Conservation (phyloP, 306 rosid genomes). For the Senna tora region DNA sequence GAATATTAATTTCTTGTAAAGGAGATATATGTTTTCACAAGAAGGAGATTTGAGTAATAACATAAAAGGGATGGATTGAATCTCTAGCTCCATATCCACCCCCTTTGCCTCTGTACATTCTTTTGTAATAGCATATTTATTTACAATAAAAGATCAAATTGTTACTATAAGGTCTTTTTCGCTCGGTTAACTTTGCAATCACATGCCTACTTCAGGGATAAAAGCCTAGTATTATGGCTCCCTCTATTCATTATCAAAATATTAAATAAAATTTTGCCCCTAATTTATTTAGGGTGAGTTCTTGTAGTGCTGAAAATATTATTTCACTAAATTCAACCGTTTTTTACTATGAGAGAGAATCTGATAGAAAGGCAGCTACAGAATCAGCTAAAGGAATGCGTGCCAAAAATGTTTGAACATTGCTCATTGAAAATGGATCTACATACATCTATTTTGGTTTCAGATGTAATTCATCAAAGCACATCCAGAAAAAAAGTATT, state of each 20-base stretch:
- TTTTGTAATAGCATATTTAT: neutral
- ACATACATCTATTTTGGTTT: neutral
- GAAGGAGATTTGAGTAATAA: no score
- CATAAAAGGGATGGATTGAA: no score
- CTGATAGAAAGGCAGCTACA: neutral
- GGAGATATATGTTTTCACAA: no score
- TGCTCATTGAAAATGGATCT: conserved; percentile 17
- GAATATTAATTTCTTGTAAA: conserved; percentile 32
- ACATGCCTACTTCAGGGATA: no score
- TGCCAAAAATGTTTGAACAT: conserved; percentile 9
- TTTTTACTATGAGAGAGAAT: neutral
- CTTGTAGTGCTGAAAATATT: no score
- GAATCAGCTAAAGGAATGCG: neutral
- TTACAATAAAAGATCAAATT: neutral
- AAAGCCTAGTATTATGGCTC: no score
- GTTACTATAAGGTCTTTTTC: neutral
- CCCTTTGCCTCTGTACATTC: neutral
- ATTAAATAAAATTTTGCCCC: no score
- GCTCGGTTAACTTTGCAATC: neutral
- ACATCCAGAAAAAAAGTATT: neutral
- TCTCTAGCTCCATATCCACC: neutral
- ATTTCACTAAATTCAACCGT: neutral
- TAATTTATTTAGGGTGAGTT: no score
- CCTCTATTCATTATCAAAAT: no score
- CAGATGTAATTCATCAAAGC: conserved; percentile 13